phyloP scores from a whole-genome alignment of 2,329 filamentous ascomycete species.

The Penicillium decumbens region DNA sequence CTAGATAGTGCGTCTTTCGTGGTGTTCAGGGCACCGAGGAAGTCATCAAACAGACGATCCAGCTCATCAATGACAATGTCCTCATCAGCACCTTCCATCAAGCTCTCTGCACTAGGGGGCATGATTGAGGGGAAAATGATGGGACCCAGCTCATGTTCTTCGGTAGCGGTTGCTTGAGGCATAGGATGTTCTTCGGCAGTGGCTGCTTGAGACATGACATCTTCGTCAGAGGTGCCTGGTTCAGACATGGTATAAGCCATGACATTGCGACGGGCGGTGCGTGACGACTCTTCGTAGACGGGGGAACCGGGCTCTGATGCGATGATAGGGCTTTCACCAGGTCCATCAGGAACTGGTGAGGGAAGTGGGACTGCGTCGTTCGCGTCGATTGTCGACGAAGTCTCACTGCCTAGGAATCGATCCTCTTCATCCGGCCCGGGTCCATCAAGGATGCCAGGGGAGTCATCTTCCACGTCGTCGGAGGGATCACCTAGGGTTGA shows the following conservation, averaged over 20 bases:
- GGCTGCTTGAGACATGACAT: too few relatives aligned
- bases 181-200: too few relatives aligned
- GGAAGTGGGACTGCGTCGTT: slow-evolving; percentile 24
- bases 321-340: slow-evolving; percentile 7
- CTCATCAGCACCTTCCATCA: slow-evolving; percentile 38
- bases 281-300: slow-evolving; percentile 18
- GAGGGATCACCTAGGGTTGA: slow-evolving; percentile 43
- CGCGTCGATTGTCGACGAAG: slow-evolving; percentile 8
- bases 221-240: too few relatives aligned
- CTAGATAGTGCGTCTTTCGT: slow-evolving; percentile 30
- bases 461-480: slow-evolving; percentile 47
- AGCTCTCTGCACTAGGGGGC: slow-evolving; percentile 37
- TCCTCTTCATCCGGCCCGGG: slow-evolving; percentile 53
- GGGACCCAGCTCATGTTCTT: slow-evolving; percentile 8
- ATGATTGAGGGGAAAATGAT: slow-evolving; percentile 38
- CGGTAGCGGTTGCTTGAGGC: slow-evolving; percentile 1
- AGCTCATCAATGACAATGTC: slow-evolving; percentile 37
- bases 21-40: slow-evolving; percentile 37
- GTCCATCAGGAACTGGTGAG: slow-evolving; percentile 23
- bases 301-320: slow-evolving; percentile 21
- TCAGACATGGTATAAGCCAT: background rate
- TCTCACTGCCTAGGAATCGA: slow-evolving; percentile 29
- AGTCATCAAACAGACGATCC: slow-evolving; percentile 39
- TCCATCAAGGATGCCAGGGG: slow-evolving; percentile 52
- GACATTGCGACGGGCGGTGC: slow-evolving; percentile 15